A percentile compares a stretch with the other conserved stretches of the same genome.
phyloP scores from a whole-genome alignment of 1,284 basidiomycete genomes.

The Austroboletus novae-zelandiae region DNA sequence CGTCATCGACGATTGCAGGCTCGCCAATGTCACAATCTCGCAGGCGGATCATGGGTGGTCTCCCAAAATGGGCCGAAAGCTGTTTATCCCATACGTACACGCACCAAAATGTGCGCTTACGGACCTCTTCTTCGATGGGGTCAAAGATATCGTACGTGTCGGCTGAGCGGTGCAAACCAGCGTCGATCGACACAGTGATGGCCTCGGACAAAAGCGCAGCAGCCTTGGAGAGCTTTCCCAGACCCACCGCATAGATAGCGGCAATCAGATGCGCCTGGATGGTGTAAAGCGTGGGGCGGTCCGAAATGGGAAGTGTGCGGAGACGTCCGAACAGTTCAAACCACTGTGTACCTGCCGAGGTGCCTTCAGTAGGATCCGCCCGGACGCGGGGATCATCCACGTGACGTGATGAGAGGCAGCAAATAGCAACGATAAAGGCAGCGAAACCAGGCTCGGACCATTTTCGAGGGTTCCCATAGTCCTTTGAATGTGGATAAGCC shows the following conservation, averaged over 20 bases:
- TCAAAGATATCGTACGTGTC: conserved; percentile 89
- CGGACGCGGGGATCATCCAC: conserved; percentile 87
- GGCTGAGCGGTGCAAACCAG: conserved; percentile 81
- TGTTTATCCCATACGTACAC: conserved; percentile 95
- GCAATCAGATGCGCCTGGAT: conserved; percentile 86
- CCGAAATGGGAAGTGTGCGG: conserved; percentile 82
- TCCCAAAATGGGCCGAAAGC: conserved; percentile 78
- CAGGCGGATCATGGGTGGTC: conserved; percentile 80
- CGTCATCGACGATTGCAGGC: conserved; percentile 83
- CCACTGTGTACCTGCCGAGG: conserved; percentile 86
- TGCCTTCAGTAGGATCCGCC: conserved; percentile 73
- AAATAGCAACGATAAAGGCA: conserved; percentile 85
- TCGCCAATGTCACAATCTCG: conserved; percentile 86
- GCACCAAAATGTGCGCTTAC: conserved; percentile 91
- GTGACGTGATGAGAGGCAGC: conserved; percentile 85
- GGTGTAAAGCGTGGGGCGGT: conserved; percentile 84
- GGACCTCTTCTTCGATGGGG: conserved; percentile 82
- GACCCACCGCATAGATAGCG: conserved; percentile 83
- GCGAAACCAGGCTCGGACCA: conserved; percentile 93
- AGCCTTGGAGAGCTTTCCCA: conserved; percentile 84
- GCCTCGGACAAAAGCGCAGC: conserved; percentile 83
- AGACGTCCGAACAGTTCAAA: conserved; percentile 84
- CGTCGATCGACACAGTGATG: conserved; percentile 80
- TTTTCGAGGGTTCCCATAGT: conserved; percentile 88
- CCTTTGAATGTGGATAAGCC: conserved; percentile 42